A percentile compares a stretch with the other conserved stretches of the same genome.
Evolutionary conservation across 2,329 filamentous ascomycete genomes (phyloP).

Genomic region (Albophoma yamanashiensis): DNA sequence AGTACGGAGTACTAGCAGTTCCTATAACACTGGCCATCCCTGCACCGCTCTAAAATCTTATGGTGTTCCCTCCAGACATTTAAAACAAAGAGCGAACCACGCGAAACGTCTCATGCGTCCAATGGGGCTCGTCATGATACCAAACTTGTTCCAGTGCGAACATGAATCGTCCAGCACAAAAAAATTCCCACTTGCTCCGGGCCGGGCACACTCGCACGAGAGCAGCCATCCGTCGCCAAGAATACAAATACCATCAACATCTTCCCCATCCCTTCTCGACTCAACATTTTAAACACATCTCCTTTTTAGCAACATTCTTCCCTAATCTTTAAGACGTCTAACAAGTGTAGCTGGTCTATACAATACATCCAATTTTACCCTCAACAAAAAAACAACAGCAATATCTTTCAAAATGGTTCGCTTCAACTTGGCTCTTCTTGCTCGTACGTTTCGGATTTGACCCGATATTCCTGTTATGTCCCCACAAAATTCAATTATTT

Average conservation of each 20-base stretch:
- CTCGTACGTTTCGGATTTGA: not conserved
- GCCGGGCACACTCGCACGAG: not conserved
- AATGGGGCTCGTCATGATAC: not conserved
- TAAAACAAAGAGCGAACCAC: not conserved
- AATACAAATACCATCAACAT: not conserved
- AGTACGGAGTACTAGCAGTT: not conserved
- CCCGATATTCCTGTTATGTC: not conserved
- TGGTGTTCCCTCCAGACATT: not conserved
- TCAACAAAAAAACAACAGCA: not conserved
- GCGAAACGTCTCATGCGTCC: not conserved
- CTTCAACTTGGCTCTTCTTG: not conserved
- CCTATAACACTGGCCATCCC: not conserved
- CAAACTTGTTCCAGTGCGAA: not conserved
- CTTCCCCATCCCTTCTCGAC: not conserved
- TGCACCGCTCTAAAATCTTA: not conserved
- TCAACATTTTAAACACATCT: not conserved
- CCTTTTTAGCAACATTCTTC: not conserved
- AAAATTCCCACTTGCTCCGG: not conserved
- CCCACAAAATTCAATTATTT: not conserved
- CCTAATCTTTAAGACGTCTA: not conserved
- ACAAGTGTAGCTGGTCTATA: not conserved
- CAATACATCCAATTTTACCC: not conserved
- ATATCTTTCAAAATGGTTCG: not conserved
- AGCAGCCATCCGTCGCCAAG: not conserved
- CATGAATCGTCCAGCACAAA: not conserved